Evolutionary conservation across 257 asterid genomes (phyloP).

Genomic region (Solanum raphanifolium): DNA sequence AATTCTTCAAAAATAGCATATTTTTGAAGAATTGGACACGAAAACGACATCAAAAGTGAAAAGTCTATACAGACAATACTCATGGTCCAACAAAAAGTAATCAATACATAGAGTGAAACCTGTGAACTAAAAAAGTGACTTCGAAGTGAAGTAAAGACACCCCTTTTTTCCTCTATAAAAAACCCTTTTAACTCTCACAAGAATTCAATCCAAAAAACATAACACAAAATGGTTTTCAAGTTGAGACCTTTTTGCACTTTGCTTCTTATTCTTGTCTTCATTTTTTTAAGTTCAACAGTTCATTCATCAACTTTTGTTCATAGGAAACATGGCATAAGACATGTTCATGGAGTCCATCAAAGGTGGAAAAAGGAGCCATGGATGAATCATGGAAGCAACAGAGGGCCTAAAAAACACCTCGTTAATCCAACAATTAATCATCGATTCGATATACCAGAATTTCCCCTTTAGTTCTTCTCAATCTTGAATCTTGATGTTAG

Average conservation of each 20-base stretch:
- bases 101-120: constrained; percentile 2
- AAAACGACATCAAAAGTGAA: too few species aligned
- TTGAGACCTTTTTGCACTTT: constrained; percentile 16
- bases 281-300: constrained; percentile 5
- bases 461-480: constrained; percentile 22
- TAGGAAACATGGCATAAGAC: not conserved
- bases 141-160: constrained; percentile 36
- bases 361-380: constrained; percentile 32
- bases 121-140: constrained; percentile 17
- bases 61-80: not conserved
- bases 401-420: constrained; percentile 36
- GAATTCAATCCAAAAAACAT: not conserved
- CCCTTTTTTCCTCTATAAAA: constrained; percentile 16
- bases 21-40: too few species aligned
- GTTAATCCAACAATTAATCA: constrained; percentile 27
- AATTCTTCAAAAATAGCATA: too few species aligned
- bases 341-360: not conserved
- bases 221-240: constrained; percentile 15
- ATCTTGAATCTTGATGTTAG: not conserved
- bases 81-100: constrained; percentile 1
- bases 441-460: constrained; percentile 19
- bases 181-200: constrained; percentile 4
- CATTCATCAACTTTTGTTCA: constrained; percentile 4
- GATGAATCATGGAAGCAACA: constrained; percentile 60
- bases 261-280: constrained; percentile 25